Evolutionary conservation across 345 rosid species (phyloP), one percentile per base, ranked within the genome.

Genomic region (Reutealis trisperma): DNA sequence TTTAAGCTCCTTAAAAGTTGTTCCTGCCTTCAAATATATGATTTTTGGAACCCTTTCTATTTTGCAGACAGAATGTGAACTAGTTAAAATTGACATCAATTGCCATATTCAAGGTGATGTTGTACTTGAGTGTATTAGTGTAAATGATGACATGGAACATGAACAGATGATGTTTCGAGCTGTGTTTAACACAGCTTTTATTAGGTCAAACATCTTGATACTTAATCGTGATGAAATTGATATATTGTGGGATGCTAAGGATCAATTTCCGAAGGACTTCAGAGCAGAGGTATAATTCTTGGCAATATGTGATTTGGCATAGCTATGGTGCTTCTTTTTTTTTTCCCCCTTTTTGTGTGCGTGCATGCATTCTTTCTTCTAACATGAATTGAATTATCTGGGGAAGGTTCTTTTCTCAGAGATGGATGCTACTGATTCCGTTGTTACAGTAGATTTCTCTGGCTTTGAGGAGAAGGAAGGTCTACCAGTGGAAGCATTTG

Each of bases 341-440:
- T 18, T 22, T 51, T 51, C 30, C 22, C 27, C 7, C 8, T 59
- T 19, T 32, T 18, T 51, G 19, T 9, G 15, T 70, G 73, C 51
- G 11, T 25, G 73, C 44, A 18, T 13, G 24, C 21, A 37, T 15
- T 70, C 6, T 52, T 52, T 63, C 70, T 75, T 79, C 82, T 83
- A 79, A 85, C 52, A 21, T 61, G 60, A 60, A 67, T 44, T 82
- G 44, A 76, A 55, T 78, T 76, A 73, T 83, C 78, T 85, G 73
- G 80, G 66, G 81, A 83, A 95, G 99, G 86, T 95, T 88, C 91
- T 95, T 85, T 95, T 95, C 89, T 93, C 99, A 63, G 98, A 95
- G 77, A 86, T 90, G 96, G 96, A 95, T 85, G 88, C 92, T 73
- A 88, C 92, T 71, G 86, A 93, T 77, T 88, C 92, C n/a, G 22